A percentile compares a stretch with the other conserved stretches of the same genome.
phyloP scores from a whole-genome alignment of 768 basidiomycete species.

The Amanita muscaria region DNA sequence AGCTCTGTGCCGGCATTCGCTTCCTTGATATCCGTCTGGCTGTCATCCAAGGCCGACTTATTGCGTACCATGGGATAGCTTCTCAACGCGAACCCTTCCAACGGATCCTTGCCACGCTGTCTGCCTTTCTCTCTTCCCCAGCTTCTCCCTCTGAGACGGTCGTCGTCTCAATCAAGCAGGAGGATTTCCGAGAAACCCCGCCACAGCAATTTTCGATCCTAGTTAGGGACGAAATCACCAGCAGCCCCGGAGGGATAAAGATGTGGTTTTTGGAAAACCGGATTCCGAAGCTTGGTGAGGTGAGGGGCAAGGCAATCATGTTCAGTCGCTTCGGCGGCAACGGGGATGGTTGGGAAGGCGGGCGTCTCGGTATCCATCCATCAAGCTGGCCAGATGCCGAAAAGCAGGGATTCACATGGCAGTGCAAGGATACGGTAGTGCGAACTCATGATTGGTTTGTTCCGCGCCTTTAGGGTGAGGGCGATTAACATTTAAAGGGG shows the following conservation, averaged over 20 bases:
- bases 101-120: slow-evolving; percentile 51
- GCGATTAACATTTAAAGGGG: background rate
- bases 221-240: slow-evolving; percentile 56
- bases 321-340: slow-evolving; percentile 79
- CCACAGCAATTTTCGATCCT: slow-evolving; percentile 47
- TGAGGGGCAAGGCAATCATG: slow-evolving; percentile 76
- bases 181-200: slow-evolving; percentile 49
- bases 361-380: slow-evolving; percentile 79
- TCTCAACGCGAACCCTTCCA: slow-evolving; percentile 64
- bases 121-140: slow-evolving; percentile 54
- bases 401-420: slow-evolving; percentile 70
- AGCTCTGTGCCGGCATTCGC: slow-evolving; percentile 73
- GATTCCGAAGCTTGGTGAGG: slow-evolving; percentile 75
- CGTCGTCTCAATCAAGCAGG: slow-evolving; percentile 86
- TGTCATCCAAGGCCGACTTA: slow-evolving; percentile 50
- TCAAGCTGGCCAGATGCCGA: slow-evolving; percentile 76
- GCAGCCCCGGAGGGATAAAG: slow-evolving; percentile 40
- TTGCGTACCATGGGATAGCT: slow-evolving; percentile 74
- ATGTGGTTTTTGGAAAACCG: slow-evolving; percentile 84
- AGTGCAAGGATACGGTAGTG: slow-evolving; percentile 58
- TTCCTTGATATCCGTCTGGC: slow-evolving; percentile 77
- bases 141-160: slow-evolving; percentile 60
- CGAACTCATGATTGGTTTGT: slow-evolving; percentile 79
- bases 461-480: no score
- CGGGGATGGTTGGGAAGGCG: slow-evolving; percentile 60